Evolutionary conservation across 108 stramenopile species (phyloP).

Genomic region (Seminavis robusta): DNA sequence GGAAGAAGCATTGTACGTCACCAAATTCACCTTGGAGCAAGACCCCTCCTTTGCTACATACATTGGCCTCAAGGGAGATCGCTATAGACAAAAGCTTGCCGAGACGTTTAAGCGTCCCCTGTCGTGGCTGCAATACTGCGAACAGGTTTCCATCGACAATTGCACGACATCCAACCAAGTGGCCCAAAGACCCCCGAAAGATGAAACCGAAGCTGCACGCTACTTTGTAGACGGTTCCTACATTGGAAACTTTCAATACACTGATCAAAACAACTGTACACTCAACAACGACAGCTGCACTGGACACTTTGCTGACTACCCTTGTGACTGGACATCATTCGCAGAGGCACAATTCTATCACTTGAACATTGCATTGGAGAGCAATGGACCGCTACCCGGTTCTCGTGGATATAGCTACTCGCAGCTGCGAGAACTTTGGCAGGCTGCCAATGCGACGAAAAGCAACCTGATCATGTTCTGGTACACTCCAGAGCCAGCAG

Average conservation of each 20-base stretch:
- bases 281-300: conserved; percentile 14
- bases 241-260: conserved; percentile 33
- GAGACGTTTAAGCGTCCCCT: conserved; percentile 17
- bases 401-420: conserved; percentile 7
- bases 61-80: conserved; percentile 26
- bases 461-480: conserved; percentile 13
- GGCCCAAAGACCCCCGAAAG: conserved; percentile 5
- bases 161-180: conserved; percentile 5
- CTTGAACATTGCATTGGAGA: conserved; percentile 4
- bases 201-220: conserved; percentile 3
- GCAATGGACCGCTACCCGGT: conserved; percentile 4
- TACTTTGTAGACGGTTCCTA: conserved; percentile 18
- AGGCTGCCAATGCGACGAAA: conserved; percentile 12
- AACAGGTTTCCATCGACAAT: not conserved
- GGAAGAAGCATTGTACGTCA: conserved; percentile 28
- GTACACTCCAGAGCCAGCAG: conserved; percentile 19
- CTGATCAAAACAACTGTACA: conserved; percentile 35
- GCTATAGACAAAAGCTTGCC: conserved; percentile 17
- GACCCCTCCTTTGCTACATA: conserved; percentile 28
- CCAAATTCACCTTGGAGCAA: conserved; percentile 11
- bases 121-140: conserved; percentile 19
- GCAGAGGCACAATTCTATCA: conserved; percentile 1
- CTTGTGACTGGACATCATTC: conserved; percentile 10
- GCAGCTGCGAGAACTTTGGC: conserved; percentile 10
- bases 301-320: conserved; percentile 23